A percentile compares a stretch with the other conserved stretches of the same genome.
phyloP scores from a whole-genome alignment of 768 basidiomycete genomes.

The Mycena floridula region DNA sequence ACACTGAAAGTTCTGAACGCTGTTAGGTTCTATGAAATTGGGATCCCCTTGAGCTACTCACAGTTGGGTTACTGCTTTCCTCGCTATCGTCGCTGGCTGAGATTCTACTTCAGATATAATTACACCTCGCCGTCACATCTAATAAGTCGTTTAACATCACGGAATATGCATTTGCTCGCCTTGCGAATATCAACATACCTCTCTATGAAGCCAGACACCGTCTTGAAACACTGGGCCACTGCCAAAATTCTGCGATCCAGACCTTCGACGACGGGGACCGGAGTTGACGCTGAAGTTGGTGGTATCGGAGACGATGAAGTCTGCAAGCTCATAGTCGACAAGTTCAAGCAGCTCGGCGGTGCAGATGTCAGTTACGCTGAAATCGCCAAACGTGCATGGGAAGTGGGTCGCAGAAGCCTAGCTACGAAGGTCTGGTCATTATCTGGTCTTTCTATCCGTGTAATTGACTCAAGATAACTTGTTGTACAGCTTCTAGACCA shows the following conservation, averaged over 20 bases:
- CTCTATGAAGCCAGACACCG: slow-evolving; percentile 75
- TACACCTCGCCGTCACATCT: slow-evolving; percentile 77
- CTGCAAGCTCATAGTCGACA: slow-evolving; percentile 80
- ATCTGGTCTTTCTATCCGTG: slow-evolving; percentile 1
- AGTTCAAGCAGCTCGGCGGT: slow-evolving; percentile 79
- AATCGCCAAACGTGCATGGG: slow-evolving; percentile 91
- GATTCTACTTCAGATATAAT: slow-evolving; percentile 59
- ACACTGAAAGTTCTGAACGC: slow-evolving; percentile 92
- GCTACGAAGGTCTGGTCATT: slow-evolving; percentile 87
- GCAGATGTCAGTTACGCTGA: slow-evolving; percentile 88
- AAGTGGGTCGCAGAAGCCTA: slow-evolving; percentile 69
- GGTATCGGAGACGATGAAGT: slow-evolving; percentile 63
- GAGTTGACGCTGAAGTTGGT: slow-evolving; percentile 46
- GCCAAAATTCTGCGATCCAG: slow-evolving; percentile 81
- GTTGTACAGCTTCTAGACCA: slow-evolving; percentile 74
- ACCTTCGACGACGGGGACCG: slow-evolving; percentile 45
- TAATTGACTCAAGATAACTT: too few relatives aligned
- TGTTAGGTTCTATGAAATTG: slow-evolving; percentile 85
- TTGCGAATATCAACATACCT: slow-evolving; percentile 85
- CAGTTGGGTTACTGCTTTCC: slow-evolving; percentile 51
- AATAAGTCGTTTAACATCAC: slow-evolving; percentile 75
- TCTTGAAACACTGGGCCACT: slow-evolving; percentile 94
- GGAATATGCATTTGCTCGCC: slow-evolving; percentile 88
- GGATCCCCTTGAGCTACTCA: slow-evolving; percentile 86
- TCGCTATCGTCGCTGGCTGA: slow-evolving; percentile 4